Base-by-base conservation (phyloP, 805 yeast species). In the Grigorovia jiainica region DNA sequence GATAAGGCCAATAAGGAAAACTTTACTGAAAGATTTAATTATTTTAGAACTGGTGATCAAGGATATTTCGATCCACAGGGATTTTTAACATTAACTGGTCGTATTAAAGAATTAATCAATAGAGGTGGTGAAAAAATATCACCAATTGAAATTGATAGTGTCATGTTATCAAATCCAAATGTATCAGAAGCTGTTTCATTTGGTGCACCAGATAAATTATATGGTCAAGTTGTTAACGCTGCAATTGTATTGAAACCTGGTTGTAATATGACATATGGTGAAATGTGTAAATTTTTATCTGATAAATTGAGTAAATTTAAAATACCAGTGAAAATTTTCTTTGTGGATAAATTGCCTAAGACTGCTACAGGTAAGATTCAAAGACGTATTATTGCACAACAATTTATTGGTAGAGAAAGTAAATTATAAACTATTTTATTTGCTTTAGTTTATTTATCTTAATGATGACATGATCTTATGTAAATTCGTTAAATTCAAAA, bases 341-440 rank as follows among this genome's bases (percentile, higher is more conserved):
- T 81, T 53, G 76, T 79, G 7, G 73, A 78, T 13, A 65, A 67
- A 20, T 67, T 81, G 60, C 87, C 87, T 48, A 81, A 81, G 67
- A 79, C 86, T 2, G 82, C 89, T 6, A 81, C 89, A 1, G 89
- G 87, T 20, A 81, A 81, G 66, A 76, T 82, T 43, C 87, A 82
- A 63, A 69, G 89, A 54, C 66, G 84, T 48, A 70, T 68, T 47
- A 75, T 80, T 51, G 82, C 81, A 5, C 66, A 65, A 44, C 70
- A 74, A n/a, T 71, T 74, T 51, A 63, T 67, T 10, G 32, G 27
- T 16, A 65, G 68, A 58, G 50, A 58, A 43, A 50, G 51, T 27
- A 48, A 48, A 31, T 36, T 49, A 21, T 49, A 35, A 29, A 3
- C 5, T n/a, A 9, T 4, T 25, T 9, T 11, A 25, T 25, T 8